Evolutionary conservation across 2,329 filamentous ascomycete species (phyloP), one percentile per base, ranked within the genome.

Genomic region (Apiospora phragmitis): DNA sequence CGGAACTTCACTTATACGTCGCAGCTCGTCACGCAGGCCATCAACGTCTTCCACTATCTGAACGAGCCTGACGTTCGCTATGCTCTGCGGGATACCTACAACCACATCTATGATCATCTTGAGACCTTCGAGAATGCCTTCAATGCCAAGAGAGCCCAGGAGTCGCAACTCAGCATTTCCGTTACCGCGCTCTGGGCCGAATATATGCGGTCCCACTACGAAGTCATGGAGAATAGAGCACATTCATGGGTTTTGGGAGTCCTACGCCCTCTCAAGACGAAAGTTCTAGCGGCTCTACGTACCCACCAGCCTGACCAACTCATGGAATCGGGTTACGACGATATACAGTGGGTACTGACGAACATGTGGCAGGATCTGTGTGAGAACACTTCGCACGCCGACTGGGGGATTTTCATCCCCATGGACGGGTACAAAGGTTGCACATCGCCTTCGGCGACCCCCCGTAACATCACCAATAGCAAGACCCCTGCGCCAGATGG

Each of bases 351-450:
- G 72, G 38, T 68, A 5, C 38, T 79, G 1, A 71, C 72, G 8
- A 71, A 78, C 70, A 77, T 71, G 65, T 67, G 78, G 0, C 74
- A 78, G 4, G 77, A 79, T 24, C 68, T 79, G 0, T 18, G 49
- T 0, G 73, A 76, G 43, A 78, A 76, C 18, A 67, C 69, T 0
- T 59, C 74, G 0, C 70, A 76, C 0, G 76, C 78, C 0, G 77
- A 79, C 42, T 77, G 77, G 51, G 51, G 51, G 11, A 59, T 79
- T 4, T 76, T 75, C 41, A 35, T 79, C 14, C 75, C 78, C 4
- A 77, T 73, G 18, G 77, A 79, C n/a, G 78, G 78, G 0, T 79
- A 79, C 29, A 73, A 74, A 16, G 78, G 78, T 16, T 65, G 49
- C 24, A 55, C 35, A 18, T 26, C 38, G 55, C 26, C 69, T 43